A percentile compares a stretch with the other conserved stretches of the same genome.
Evolutionary conservation across 2,329 filamentous ascomycete species (phyloP).

Genomic region (Fusarium albosuccineum): DNA sequence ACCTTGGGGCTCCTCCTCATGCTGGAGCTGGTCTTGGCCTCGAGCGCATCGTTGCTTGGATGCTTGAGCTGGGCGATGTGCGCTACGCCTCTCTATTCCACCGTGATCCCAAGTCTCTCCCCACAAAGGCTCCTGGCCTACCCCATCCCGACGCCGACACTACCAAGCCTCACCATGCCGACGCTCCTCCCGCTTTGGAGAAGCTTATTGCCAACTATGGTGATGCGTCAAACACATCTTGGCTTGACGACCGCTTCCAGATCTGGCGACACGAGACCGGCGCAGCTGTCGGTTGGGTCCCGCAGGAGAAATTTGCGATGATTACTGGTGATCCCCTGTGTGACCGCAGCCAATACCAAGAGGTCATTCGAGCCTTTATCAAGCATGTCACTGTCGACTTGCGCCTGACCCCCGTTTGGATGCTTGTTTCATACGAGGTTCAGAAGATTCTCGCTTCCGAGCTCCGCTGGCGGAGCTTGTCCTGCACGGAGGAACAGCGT

Average conservation of each 20-base stretch:
- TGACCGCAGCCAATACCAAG: constrained; percentile 79
- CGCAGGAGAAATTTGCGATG: constrained; percentile 81
- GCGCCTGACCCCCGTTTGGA: constrained; percentile 84
- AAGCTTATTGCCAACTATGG: constrained; percentile 96
- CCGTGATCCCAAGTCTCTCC: constrained; percentile 89
- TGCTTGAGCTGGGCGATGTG: constrained; percentile 90
- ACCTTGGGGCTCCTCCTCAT: constrained; percentile 89
- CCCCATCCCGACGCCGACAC: constrained; percentile 91
- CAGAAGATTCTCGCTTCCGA: constrained; percentile 85
- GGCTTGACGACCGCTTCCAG: constrained; percentile 89
- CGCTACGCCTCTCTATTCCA: constrained; percentile 89
- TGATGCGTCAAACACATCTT: constrained; percentile 93
- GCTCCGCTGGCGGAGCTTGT: constrained; percentile 89
- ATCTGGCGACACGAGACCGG: constrained; percentile 90
- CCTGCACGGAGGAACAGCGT: constrained; percentile 89
- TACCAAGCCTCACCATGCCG: constrained; percentile 59
- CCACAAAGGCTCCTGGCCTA: constrained; percentile 74
- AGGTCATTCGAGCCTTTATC: constrained; percentile 80
- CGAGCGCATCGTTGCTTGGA: constrained; percentile 87
- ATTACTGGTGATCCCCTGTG: constrained; percentile 90
- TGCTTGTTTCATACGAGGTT: constrained; percentile 83
- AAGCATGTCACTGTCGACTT: constrained; percentile 78
- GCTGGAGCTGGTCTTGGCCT: constrained; percentile 91
- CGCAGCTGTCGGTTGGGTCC: constrained; percentile 86
- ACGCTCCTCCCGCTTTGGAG: constrained; percentile 79